Percentiles rank a stretch among this genome's conserved stretches.
phyloP scores from a whole-genome alignment of 2,329 filamentous ascomycete species.

The Beauveria medogensis region DNA sequence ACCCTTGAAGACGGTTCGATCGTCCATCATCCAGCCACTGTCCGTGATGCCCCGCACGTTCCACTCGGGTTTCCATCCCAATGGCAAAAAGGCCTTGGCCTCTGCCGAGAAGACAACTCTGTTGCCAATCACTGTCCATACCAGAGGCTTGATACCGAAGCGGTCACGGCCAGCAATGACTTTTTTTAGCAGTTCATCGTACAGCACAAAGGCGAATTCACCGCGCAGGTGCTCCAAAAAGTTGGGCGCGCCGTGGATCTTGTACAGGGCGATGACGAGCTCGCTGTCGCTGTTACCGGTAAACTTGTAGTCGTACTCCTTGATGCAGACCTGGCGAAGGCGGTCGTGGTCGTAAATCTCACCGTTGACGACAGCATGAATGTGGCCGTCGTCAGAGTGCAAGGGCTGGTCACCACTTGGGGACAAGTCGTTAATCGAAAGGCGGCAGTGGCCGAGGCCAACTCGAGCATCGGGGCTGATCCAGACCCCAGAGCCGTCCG shows the following conservation, averaged over 20 bases:
- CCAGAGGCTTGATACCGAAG: conserved; percentile 50
- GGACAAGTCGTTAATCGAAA: conserved; percentile 45
- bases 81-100: conserved; percentile 42
- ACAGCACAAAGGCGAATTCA: conserved; percentile 18
- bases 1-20: conserved; percentile 40
- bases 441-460: conserved; percentile 39
- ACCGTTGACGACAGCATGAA: conserved; percentile 52
- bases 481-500: neutral
- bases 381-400: conserved; percentile 22
- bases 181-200: conserved; percentile 27
- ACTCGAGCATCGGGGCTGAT: neutral
- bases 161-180: conserved; percentile 44
- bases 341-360: conserved; percentile 49
- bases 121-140: conserved; percentile 35
- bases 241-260: neutral
- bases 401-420: conserved; percentile 39
- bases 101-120: conserved; percentile 42
- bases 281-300: conserved; percentile 40
- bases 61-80: conserved; percentile 47
- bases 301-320: conserved; percentile 34
- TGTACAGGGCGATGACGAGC: conserved; percentile 38
- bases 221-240: neutral
- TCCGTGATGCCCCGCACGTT: conserved; percentile 38
- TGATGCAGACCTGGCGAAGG: conserved; percentile 28
- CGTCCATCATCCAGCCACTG: conserved; percentile 34